phyloP scores from a whole-genome alignment of 768 basidiomycete species.

The Kwoniella mangroviensis region DNA sequence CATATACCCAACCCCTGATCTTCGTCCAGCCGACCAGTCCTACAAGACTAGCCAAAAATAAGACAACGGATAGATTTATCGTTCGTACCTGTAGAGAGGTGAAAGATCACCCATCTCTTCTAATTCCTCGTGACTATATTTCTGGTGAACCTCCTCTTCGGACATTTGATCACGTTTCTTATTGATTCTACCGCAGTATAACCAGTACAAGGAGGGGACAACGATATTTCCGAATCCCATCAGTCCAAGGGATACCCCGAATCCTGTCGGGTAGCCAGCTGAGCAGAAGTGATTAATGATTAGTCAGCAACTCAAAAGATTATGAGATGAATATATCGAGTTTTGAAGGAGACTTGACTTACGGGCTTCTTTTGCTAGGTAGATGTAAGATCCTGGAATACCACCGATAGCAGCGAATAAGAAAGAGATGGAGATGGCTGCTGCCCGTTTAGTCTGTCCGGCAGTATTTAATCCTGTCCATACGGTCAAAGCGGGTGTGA shows the following conservation, averaged over 20 bases:
- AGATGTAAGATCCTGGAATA: conserved; percentile 42
- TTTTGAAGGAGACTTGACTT: conserved; percentile 8
- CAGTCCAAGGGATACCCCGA: conserved; percentile 41
- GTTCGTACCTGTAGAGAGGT: conserved; percentile 48
- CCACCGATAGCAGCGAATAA: conserved; percentile 35
- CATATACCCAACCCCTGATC: no score
- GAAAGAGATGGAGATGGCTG: conserved; percentile 30
- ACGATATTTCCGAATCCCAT: conserved; percentile 38
- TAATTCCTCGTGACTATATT: conserved; percentile 43
- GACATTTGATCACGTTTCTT: conserved; percentile 37
- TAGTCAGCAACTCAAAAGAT: background rate
- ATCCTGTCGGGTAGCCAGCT: conserved; percentile 47
- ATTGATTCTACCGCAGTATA: conserved; percentile 35
- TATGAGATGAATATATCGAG: no score
- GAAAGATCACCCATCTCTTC: conserved; percentile 43
- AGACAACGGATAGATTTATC: conserved; percentile 14
- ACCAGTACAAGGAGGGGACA: conserved; percentile 37
- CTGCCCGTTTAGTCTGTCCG: conserved; percentile 40
- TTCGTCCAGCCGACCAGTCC: no score
- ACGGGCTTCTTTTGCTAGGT: conserved; percentile 45
- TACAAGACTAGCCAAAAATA: no score
- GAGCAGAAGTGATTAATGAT: background rate
- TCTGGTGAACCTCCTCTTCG: conserved; percentile 40
- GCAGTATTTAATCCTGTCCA: conserved; percentile 43
- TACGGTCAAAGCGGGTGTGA: conserved; percentile 40